Percentiles rank a stretch among this genome's conserved stretches.
These are phyloP conservation scores for Candida nanaspora DNA, from an alignment of 805 yeast genomes.

Conservation along the genomic window DNA sequence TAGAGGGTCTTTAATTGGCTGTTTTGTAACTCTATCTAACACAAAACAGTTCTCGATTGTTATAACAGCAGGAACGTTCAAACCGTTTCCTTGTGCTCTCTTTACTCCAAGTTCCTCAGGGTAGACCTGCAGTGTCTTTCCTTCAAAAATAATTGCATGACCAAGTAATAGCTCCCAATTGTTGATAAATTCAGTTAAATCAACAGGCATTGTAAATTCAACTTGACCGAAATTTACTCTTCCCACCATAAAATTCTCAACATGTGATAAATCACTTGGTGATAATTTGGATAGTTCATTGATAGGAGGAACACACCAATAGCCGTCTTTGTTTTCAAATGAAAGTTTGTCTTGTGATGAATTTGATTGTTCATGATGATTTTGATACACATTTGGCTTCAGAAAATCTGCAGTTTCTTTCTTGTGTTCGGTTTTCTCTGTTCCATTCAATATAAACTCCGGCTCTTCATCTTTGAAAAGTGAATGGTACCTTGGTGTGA, in stretches of 20 bases:
- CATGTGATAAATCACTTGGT: constrained; percentile 39
- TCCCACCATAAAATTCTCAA: constrained; percentile 63
- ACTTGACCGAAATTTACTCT: constrained; percentile 63
- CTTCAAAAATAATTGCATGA: constrained; percentile 37
- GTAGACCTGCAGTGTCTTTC: constrained; percentile 53
- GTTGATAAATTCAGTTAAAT: constrained; percentile 44
- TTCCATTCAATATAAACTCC: neutral
- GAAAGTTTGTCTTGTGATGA: neutral
- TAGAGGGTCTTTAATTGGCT: constrained; percentile 21
- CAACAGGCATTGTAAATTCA: constrained; percentile 62
- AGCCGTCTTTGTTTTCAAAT: constrained; percentile 27
- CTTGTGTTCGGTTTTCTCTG: neutral
- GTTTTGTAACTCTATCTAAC: constrained; percentile 17
- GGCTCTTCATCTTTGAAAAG: constrained; percentile 1
- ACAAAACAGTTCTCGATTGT: constrained; percentile 60
- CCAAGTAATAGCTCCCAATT: constrained; percentile 34
- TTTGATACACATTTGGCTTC: neutral
- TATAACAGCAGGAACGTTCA: constrained; percentile 72
- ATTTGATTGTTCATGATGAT: neutral
- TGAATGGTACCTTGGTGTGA: neutral
- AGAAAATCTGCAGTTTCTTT: neutral
- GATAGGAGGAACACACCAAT: constrained; percentile 70
- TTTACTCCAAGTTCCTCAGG: constrained; percentile 39
- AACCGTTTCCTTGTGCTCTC: constrained; percentile 60
- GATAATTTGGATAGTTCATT: constrained; percentile 38